Evolutionary conservation across 2,329 filamentous ascomycete genomes (phyloP).

Genomic region (Monilinia fructigena): DNA sequence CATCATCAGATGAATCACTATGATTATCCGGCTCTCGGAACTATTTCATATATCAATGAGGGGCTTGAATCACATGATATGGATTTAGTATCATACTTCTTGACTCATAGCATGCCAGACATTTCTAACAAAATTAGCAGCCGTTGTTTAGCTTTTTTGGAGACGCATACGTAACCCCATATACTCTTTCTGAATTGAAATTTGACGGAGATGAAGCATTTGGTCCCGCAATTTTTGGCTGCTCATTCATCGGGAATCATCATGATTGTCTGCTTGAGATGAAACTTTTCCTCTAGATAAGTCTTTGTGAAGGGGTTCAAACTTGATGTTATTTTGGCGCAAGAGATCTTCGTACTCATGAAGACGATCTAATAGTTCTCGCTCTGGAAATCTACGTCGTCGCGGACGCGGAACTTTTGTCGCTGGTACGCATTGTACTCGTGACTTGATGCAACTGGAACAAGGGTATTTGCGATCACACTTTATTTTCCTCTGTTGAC

Average conservation of each 20-base stretch:
- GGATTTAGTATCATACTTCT: conserved; percentile 39
- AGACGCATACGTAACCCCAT: conserved; percentile 39
- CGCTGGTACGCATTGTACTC: conserved; percentile 60
- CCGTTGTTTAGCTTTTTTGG: conserved; percentile 21
- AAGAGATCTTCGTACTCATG: conserved; percentile 37
- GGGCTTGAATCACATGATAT: conserved; percentile 10
- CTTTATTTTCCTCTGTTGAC: conserved; percentile 73
- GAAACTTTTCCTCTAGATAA: conserved; percentile 29
- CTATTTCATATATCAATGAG: conserved; percentile 31
- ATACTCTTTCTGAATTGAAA: conserved; percentile 36
- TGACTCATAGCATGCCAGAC: conserved; percentile 49
- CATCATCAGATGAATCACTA: conserved; percentile 40
- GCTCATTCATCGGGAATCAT: conserved; percentile 38
- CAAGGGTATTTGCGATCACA: conserved; percentile 74
- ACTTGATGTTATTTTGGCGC: conserved; percentile 35
- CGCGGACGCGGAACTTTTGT: conserved; percentile 61
- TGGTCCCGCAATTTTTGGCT: conserved; percentile 27
- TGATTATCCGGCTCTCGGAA: conserved; percentile 38
- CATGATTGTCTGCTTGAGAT: conserved; percentile 24
- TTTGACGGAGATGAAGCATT: conserved; percentile 32
- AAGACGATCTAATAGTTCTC: conserved; percentile 37
- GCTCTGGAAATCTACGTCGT: conserved; percentile 44
- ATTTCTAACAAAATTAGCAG: conserved; percentile 43
- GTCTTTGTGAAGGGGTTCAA: conserved; percentile 37
- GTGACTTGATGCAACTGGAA: conserved; percentile 63